phyloP scores from a whole-genome alignment of 2,329 filamentous ascomycete species.

The Lachnellula arida region DNA sequence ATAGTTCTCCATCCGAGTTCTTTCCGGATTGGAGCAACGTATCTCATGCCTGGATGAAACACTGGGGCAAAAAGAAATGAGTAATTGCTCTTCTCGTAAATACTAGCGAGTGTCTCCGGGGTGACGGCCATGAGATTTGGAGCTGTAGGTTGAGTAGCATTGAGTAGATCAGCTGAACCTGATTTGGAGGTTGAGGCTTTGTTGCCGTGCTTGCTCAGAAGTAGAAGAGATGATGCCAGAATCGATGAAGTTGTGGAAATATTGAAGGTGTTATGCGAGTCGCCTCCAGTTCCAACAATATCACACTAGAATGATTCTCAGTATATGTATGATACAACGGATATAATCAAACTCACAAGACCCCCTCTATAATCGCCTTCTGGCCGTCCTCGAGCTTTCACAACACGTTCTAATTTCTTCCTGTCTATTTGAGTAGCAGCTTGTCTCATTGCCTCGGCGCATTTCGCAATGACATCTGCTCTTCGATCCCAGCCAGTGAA shows the following conservation, averaged over 20 bases:
- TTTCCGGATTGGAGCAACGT: constrained; percentile 78
- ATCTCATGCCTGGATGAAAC: constrained; percentile 92
- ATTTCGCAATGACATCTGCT: constrained; percentile 80
- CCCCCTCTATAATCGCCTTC: constrained; percentile 78
- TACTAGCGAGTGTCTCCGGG: constrained; percentile 61
- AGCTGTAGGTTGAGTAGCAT: constrained; percentile 64
- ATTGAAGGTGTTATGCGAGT: constrained; percentile 97
- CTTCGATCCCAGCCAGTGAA: constrained; percentile 83
- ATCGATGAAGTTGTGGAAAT: constrained; percentile 95
- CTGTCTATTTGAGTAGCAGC: constrained; percentile 71
- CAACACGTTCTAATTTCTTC: constrained; percentile 52
- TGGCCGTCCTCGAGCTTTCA: constrained; percentile 55
- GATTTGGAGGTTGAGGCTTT: constrained; percentile 92
- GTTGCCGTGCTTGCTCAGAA: constrained; percentile 94
- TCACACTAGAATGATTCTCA: constrained; percentile 54
- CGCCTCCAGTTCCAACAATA: constrained; percentile 95
- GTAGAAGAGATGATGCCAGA: constrained; percentile 76
- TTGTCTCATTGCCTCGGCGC: constrained; percentile 76
- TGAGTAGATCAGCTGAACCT: constrained; percentile 87
- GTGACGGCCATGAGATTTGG: constrained; percentile 72
- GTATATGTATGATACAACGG: neutral
- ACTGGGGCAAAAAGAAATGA: constrained; percentile 93
- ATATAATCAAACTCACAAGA: constrained; percentile 53
- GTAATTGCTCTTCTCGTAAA: constrained; percentile 83
- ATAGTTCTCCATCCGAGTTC: constrained; percentile 93